Conservation (phyloP, 192 early-diverging fungal genomes). For the Mortierella alpina region DNA sequence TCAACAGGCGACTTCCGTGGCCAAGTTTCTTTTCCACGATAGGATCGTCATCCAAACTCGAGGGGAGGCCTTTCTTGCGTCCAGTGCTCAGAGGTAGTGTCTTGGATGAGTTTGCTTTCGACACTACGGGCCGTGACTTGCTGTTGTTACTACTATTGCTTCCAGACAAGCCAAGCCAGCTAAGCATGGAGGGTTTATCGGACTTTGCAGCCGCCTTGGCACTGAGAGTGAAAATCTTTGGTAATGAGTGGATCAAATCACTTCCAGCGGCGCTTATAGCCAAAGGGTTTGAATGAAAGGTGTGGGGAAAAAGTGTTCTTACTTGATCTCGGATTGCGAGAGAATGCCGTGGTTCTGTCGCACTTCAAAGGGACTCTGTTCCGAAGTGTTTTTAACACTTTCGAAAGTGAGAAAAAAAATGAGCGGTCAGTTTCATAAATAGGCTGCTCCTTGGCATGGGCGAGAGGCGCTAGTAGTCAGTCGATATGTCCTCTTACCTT, state of each 20-base stretch:
- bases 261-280: too few relatives aligned
- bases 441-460: neutral
- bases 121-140: neutral
- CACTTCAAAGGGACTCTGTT: conserved; percentile 51
- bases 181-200: conserved; percentile 42
- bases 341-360: conserved; percentile 28
- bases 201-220: conserved; percentile 39
- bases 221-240: neutral
- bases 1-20: conserved; percentile 20
- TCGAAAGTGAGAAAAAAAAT: neutral
- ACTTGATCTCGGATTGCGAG: conserved; percentile 49
- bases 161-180: conserved; percentile 34
- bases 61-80: conserved; percentile 37
- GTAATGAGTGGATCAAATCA: neutral
- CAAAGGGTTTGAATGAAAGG: too few relatives aligned
- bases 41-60: conserved; percentile 23
- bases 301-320: neutral
- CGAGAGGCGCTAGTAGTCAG: neutral
- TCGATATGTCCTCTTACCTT: conserved; percentile 21
- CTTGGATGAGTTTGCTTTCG: conserved; percentile 31
- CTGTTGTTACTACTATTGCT: conserved; percentile 1
- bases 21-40: conserved; percentile 4
- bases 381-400: conserved; percentile 38
- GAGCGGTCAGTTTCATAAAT: neutral
- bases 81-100: conserved; percentile 35